A percentile compares a stretch with the other conserved stretches of the same genome.
These are phyloP conservation scores for Nothophaeocryptopus gaeumannii DNA, from an alignment of 2,329 filamentous ascomycete species.

Conservation along the genomic window DNA sequence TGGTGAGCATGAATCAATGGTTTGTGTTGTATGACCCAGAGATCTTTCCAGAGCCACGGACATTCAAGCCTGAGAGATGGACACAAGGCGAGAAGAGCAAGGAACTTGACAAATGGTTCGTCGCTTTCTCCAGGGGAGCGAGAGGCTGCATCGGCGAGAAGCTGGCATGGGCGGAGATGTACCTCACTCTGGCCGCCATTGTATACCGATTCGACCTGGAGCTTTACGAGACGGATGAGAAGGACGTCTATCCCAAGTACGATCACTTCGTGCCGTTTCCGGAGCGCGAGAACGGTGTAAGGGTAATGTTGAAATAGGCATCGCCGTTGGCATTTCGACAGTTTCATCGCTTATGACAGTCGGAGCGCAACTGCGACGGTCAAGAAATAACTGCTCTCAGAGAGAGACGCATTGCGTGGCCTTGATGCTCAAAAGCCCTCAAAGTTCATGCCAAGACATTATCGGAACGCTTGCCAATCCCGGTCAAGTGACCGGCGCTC, in stretches of 20 bases:
- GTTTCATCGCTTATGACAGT: no score
- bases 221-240: constrained; percentile 24
- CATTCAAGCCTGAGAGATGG: constrained; percentile 36
- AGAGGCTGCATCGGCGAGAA: constrained; percentile 29
- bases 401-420: no score
- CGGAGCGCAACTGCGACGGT: no score
- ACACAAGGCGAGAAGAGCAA: constrained; percentile 13
- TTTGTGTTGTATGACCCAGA: constrained; percentile 32
- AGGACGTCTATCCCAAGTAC: constrained; percentile 16
- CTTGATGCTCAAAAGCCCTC: no score
- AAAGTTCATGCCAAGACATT: no score
- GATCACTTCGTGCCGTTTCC: constrained; percentile 1
- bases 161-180: constrained; percentile 37
- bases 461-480: no score
- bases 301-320: no score
- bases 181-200: constrained; percentile 29
- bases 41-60: constrained; percentile 31
- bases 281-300: no score
- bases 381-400: no score
- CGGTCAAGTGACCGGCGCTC: no score
- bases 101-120: constrained; percentile 5
- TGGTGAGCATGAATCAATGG: constrained; percentile 29
- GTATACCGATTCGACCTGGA: constrained; percentile 34
- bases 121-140: constrained; percentile 17
- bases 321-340: no score